Evolutionary conservation across 768 basidiomycete species (phyloP).

Genomic region (Obba rivulosa): DNA sequence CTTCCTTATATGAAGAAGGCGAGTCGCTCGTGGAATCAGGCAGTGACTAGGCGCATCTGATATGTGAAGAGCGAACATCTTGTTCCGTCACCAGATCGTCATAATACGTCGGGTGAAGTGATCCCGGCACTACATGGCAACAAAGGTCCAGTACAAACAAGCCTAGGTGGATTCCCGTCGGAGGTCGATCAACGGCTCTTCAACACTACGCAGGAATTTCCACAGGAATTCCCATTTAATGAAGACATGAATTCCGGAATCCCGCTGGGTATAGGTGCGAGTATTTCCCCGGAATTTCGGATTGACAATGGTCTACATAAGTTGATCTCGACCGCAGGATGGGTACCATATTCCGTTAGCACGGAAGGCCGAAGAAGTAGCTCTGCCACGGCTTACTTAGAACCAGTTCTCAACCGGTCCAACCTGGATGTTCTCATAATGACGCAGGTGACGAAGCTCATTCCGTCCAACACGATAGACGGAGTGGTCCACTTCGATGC

Average conservation of each 20-base stretch:
- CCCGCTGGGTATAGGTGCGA: conserved; percentile 2
- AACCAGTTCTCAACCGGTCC: conserved; percentile 3
- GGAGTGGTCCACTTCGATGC: neutral
- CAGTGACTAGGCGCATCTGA: neutral
- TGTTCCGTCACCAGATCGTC: neutral
- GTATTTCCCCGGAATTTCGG: neutral
- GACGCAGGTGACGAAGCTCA: conserved; percentile 13
- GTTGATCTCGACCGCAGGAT: neutral
- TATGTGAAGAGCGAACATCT: neutral
- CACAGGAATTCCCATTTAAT: neutral
- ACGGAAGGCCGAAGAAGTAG: conserved; percentile 1
- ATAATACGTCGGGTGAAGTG: neutral
- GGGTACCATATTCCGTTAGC: no score
- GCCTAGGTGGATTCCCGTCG: neutral
- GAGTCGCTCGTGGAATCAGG: neutral
- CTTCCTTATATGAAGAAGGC: conserved; percentile 1
- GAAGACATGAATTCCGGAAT: conserved; percentile 1
- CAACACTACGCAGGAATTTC: neutral
- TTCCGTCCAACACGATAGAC: neutral
- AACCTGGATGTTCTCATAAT: conserved; percentile 18
- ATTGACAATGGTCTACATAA: neutral
- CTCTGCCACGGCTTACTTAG: conserved; percentile 5
- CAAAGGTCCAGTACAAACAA: neutral
- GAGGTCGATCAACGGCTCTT: neutral
- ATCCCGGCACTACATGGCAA: neutral